A percentile compares a stretch with the other conserved stretches of the same genome.
Conservation (phyloP, 2,329 filamentous ascomycete species). For the Tricladium varicosporioides region DNA sequence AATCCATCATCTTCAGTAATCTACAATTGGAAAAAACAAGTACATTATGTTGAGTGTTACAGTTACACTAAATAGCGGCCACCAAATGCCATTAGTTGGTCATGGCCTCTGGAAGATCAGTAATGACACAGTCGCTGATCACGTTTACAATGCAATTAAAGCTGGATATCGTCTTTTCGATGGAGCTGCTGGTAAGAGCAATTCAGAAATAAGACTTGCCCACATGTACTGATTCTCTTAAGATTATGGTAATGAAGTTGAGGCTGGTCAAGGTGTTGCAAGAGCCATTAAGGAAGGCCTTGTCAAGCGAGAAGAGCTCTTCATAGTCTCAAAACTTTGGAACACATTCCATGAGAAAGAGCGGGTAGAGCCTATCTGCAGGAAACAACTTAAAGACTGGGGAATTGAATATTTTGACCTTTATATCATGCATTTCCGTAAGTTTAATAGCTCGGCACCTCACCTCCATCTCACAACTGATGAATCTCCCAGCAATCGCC, state of each 20-base stretch:
- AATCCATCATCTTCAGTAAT: neutral
- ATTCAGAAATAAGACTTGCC: neutral
- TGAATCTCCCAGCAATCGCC: conserved; percentile 54
- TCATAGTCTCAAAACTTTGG: conserved; percentile 93
- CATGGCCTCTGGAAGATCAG: conserved; percentile 71
- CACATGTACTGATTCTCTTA: neutral
- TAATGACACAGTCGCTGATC: conserved; percentile 59
- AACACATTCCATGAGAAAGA: conserved; percentile 85
- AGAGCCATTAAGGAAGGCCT: conserved; percentile 79
- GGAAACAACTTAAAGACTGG: conserved; percentile 78
- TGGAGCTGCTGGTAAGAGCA: conserved; percentile 51
- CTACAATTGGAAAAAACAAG: neutral
- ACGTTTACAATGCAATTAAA: conserved; percentile 66
- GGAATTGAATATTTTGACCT: conserved; percentile 87
- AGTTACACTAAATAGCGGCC: conserved; percentile 41
- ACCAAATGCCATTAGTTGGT: conserved; percentile 58
- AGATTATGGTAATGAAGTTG: conserved; percentile 84
- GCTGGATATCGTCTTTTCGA: conserved; percentile 60
- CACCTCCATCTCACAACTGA: no score
- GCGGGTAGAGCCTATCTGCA: conserved; percentile 70
- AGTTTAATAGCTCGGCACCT: no score
- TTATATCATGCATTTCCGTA: conserved; percentile 81
- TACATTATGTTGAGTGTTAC: neutral
- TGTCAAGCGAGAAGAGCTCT: conserved; percentile 82
- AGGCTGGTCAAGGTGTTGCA: conserved; percentile 72